Evolutionary conservation across 139 green algal species (phyloP), one percentile per base, ranked within the genome.

Genomic region (Auxenochlorella pyrenoidosa): DNA sequence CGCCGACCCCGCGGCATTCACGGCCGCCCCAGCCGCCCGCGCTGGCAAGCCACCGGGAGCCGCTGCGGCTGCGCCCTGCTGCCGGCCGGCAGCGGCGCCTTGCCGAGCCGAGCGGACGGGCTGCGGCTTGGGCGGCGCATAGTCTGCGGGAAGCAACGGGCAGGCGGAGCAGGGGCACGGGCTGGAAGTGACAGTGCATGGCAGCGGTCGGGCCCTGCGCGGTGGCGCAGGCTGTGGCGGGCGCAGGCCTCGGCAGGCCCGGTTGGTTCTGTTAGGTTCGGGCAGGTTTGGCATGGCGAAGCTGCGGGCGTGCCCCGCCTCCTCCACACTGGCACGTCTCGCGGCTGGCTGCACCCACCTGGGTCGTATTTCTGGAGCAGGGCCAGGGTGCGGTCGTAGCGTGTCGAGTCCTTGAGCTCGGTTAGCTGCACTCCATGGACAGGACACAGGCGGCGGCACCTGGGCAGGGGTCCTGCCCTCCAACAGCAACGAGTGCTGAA

Each of bases 361-460:
- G 80, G 80, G 60, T 85, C 80, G 60, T 77, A 85, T 43, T 85
- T 85, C 30, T 85, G 80, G 40, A 85, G 60, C 60, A 85, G 80
- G 5, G 40, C 30, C 63, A 85, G 80, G 30, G 80, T 85, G 59
- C 80, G 80, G 5, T 85, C 60, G 60, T 85, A 85, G 38, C 80
- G 80, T 8, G 80, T 85, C 5, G 80, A 85, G 63, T 85, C 80
- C 40, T 85, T 85, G 34, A 85, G 80, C 63, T 85, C 80, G 0
- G 80, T 15, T 40, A 85, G 58, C 79, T 84, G 77, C 34, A 51
- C 30, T 3, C 26, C 16, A 78, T 4, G 28, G 28, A 40, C 28
- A 16, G 30, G 13, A 16, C 66, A 73, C 28, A 73, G 18, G 30
- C 30, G 16, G 30, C 30, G 16, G 12, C 70, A 44, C 21, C n/a